phyloP scores from a whole-genome alignment of 495 filamentous ascomycete species.

The Xylaria intraflava region DNA sequence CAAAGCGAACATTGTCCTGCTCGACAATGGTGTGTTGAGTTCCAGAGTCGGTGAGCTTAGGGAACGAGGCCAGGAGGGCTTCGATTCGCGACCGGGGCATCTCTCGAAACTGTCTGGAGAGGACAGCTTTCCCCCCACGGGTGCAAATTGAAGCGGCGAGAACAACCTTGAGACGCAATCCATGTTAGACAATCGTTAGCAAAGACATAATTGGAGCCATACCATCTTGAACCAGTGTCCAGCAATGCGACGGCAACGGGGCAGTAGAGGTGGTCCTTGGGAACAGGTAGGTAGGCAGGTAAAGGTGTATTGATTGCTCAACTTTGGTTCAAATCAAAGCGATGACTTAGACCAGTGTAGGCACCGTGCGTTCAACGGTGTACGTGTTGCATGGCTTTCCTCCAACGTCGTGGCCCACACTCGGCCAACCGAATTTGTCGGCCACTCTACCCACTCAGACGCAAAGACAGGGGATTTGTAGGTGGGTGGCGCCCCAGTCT shows the following conservation, averaged over 20 bases:
- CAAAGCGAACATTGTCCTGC: constrained; percentile 98
- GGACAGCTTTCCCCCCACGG: constrained; percentile 91
- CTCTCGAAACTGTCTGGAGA: constrained; percentile 93
- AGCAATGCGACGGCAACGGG: not conserved
- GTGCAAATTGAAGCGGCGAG: constrained; percentile 99
- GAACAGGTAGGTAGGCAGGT: constrained; percentile 11
- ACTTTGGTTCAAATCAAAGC: not conserved
- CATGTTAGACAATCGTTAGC: constrained; percentile 10
- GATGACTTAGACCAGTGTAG: no score
- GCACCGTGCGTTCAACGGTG: no score
- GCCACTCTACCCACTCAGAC: no score
- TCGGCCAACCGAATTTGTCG: no score
- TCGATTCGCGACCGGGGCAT: constrained; percentile 94
- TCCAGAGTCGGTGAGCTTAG: constrained; percentile 88
- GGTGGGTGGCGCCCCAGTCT: no score
- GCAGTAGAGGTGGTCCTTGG: constrained; percentile 1
- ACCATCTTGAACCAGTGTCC: constrained; percentile 15
- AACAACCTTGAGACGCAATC: constrained; percentile 62
- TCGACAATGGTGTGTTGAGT: constrained; percentile 97
- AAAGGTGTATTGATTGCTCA: constrained; percentile 9
- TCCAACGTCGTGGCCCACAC: no score
- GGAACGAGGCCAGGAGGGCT: constrained; percentile 91
- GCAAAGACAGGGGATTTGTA: no score
- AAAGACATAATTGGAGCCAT: constrained; percentile 3
- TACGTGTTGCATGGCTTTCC: no score